Conservation (phyloP, 2,329 filamentous ascomycete genomes). For the Coniochaeta sp. region DNA sequence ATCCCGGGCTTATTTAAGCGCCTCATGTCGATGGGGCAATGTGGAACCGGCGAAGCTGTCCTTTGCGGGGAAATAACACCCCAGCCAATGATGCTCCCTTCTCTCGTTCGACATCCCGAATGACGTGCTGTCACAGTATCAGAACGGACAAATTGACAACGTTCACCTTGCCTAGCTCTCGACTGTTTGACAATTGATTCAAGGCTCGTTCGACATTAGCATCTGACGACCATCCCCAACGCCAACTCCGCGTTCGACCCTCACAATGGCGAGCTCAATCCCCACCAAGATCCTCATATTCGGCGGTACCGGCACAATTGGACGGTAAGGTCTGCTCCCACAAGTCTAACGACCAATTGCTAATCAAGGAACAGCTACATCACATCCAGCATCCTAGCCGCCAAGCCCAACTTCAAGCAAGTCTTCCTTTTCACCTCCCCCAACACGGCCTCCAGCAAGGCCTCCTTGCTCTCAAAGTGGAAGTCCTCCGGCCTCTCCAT, state of each 20-base stretch:
- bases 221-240: too few relatives aligned
- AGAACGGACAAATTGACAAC: too few relatives aligned
- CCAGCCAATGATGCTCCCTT: background rate
- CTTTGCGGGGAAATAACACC: background rate
- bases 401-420: constrained; percentile 24
- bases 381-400: constrained; percentile 26
- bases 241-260: background rate
- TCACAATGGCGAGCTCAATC: background rate
- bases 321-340: constrained; percentile 11
- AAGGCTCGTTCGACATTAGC: too few relatives aligned
- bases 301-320: constrained; percentile 34
- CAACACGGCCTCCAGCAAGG: constrained; percentile 42
- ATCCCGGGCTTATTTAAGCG: background rate
- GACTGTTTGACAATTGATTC: too few relatives aligned
- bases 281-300: constrained; percentile 24
- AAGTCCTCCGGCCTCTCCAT: constrained; percentile 43
- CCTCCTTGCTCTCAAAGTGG: constrained; percentile 32
- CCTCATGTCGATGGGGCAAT: background rate
- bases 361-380: constrained; percentile 21
- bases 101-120: background rate
- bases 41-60: background rate
- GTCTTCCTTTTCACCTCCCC: constrained; percentile 36
- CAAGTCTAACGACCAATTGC: background rate
- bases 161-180: background rate
- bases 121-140: background rate